Evolutionary conservation across 139 green algal genomes (phyloP).

Genomic region (Asterochloris sp.): DNA sequence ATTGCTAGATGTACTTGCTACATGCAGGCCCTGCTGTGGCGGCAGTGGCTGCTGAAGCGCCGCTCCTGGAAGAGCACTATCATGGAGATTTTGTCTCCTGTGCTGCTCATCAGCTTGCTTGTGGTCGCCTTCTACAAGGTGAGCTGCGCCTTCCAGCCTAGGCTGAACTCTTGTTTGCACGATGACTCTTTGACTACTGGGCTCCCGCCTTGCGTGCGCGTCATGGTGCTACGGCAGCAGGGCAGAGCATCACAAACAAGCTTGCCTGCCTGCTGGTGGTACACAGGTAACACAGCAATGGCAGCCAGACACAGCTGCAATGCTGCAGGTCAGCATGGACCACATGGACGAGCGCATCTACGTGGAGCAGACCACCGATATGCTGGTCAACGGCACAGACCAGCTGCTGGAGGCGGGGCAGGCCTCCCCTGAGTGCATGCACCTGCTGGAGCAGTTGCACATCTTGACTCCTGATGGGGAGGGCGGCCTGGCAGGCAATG

Average conservation of each 20-base stretch:
- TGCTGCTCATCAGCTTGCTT: slow-evolving; percentile 12
- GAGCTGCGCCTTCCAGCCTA: no score
- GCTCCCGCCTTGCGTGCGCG: no score
- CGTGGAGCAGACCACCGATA: slow-evolving; percentile 2
- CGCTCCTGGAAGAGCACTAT: neutral
- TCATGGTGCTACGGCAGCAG: no score
- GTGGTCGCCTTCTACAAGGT: neutral
- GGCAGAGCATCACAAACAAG: no score
- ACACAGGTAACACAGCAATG: neutral
- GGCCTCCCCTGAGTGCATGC: neutral
- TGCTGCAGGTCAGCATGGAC: neutral
- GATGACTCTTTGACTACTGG: neutral
- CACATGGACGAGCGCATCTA: slow-evolving; percentile 1
- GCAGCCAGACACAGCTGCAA: no score
- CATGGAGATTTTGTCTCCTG: slow-evolving; percentile 18
- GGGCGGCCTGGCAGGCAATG: neutral
- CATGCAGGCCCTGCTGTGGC: slow-evolving; percentile 12
- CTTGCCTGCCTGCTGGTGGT: neutral
- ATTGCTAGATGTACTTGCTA: neutral
- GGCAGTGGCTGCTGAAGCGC: slow-evolving; percentile 14
- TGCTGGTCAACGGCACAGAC: slow-evolving; percentile 4
- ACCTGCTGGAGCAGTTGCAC: neutral
- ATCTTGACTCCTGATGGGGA: neutral
- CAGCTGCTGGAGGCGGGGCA: neutral
- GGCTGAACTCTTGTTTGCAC: neutral